Conservation (phyloP, 306 rosid species). For the Dryas alaskensis region DNA sequence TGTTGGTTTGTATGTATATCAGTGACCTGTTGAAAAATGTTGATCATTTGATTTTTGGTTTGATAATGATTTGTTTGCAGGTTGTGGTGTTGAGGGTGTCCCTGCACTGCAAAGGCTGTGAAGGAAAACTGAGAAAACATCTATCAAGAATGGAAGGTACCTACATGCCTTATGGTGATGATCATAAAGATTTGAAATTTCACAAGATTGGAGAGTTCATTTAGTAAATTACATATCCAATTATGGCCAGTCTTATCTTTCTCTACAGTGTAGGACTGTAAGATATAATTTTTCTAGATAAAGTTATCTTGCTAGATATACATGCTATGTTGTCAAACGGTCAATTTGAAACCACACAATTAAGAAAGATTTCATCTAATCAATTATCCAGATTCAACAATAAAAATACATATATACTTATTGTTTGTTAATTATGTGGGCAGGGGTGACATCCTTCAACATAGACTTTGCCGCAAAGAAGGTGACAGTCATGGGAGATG, state of each 20-base stretch:
- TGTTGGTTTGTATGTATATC: not conserved
- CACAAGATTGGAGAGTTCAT: not conserved
- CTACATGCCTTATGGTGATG: too few species aligned
- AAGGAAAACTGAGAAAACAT: slow-evolving; percentile 89
- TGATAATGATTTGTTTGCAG: slow-evolving; percentile 35
- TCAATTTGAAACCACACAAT: too few species aligned
- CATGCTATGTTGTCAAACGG: too few species aligned
- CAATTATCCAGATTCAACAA: too few species aligned
- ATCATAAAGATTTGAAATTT: not conserved
- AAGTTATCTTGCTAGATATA: too few species aligned
- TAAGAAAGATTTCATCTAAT: too few species aligned
- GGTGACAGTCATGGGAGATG: slow-evolving; percentile 81
- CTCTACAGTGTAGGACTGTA: too few species aligned
- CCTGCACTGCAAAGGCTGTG: slow-evolving; percentile 94
- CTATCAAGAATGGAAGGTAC: slow-evolving; percentile 90
- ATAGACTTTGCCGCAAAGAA: slow-evolving; percentile 88
- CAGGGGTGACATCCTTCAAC: slow-evolving; percentile 85
- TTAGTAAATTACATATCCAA: not conserved
- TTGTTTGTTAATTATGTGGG: slow-evolving; percentile 15
- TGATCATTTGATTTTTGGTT: not conserved
- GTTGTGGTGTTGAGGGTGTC: slow-evolving; percentile 87
- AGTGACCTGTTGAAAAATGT: not conserved
- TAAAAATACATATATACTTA: too few species aligned
- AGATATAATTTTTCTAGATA: too few species aligned
- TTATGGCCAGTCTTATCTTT: not conserved